phyloP scores from a whole-genome alignment of 2,329 filamentous ascomycete species.

The Tolypocladium cylindrosporum region DNA sequence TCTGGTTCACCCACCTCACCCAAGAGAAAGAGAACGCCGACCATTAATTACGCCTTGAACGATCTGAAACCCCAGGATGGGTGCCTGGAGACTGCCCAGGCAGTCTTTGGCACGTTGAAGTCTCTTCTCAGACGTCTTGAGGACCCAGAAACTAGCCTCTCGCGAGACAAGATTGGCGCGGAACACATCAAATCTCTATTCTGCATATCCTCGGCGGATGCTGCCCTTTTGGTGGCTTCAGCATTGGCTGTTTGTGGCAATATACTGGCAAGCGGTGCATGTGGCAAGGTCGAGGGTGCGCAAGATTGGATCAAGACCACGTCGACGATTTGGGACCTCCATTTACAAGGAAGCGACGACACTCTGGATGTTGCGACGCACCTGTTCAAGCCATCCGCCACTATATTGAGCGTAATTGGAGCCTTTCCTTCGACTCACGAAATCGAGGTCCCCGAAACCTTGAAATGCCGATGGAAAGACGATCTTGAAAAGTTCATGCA shows the following conservation, averaged over 20 bases:
- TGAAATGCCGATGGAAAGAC: slow-evolving; percentile 28
- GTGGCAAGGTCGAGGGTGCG: slow-evolving; percentile 25
- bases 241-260: slow-evolving; percentile 34
- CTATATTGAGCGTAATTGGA: slow-evolving; percentile 30
- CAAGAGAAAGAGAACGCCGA: slow-evolving; percentile 36
- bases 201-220: slow-evolving; percentile 36
- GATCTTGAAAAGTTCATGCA: slow-evolving; percentile 40
- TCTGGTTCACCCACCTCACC: slow-evolving; percentile 14
- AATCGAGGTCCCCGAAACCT: slow-evolving; percentile 7
- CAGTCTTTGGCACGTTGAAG: slow-evolving; percentile 35
- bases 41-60: slow-evolving; percentile 26
- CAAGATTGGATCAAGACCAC: slow-evolving; percentile 38
- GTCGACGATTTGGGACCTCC: slow-evolving; percentile 41
- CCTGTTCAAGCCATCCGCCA: slow-evolving; percentile 28
- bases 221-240: slow-evolving; percentile 32
- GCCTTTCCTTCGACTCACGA: slow-evolving; percentile 12
- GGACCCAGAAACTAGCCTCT: slow-evolving; percentile 19
- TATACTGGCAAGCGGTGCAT: slow-evolving; percentile 20
- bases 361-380: slow-evolving; percentile 36
- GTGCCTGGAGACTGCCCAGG: slow-evolving; percentile 36
- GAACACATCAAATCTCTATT: slow-evolving; percentile 51
- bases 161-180: slow-evolving; percentile 40
- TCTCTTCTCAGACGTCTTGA: slow-evolving; percentile 36
- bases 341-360: slow-evolving; percentile 39
- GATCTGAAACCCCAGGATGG: slow-evolving; percentile 27